Percentiles rank a stretch among this genome's conserved stretches.
Conservation (phyloP, 345 rosid species). For the Brassica carinata region DNA sequence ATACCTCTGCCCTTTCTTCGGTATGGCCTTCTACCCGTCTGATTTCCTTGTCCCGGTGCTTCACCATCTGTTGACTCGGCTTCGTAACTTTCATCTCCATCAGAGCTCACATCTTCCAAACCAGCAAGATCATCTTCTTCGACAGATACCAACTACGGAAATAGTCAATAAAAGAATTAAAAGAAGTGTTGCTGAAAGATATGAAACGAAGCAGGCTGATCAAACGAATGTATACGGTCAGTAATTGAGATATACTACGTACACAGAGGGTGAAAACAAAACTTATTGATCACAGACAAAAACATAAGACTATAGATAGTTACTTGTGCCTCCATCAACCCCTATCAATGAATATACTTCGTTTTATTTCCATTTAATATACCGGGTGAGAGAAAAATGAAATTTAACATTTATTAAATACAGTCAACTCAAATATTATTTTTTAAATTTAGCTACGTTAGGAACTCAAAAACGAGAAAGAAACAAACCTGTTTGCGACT, state of each 20-base stretch:
- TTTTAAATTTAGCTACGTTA: constrained; percentile 6
- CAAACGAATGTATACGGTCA: neutral
- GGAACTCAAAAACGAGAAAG: constrained; percentile 22
- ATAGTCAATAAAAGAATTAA: constrained; percentile 23
- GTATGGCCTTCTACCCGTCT: constrained; percentile 69
- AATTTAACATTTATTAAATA: neutral
- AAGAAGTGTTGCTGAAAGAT: constrained; percentile 17
- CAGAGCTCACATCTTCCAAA: constrained; percentile 94
- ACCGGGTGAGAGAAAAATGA: neutral
- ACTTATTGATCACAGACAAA: neutral
- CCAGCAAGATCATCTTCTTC: constrained; percentile 99
- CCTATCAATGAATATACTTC: neutral
- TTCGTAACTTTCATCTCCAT: constrained; percentile 95
- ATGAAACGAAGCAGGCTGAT: neutral
- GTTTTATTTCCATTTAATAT: neutral
- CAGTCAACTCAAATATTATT: constrained; percentile 10
- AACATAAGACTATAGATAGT: neutral
- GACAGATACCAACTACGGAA: constrained; percentile 82
- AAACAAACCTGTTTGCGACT: constrained; percentile 85
- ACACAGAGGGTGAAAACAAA: neutral
- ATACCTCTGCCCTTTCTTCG: constrained; percentile 81
- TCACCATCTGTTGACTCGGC: constrained; percentile 89
- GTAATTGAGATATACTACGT: neutral
- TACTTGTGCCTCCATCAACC: constrained; percentile 15
- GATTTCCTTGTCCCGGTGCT: constrained; percentile 69